These are phyloP conservation scores for Phyllosticta ampelicida DNA, from an alignment of 2,329 filamentous ascomycete species.

Conservation along the genomic window DNA sequence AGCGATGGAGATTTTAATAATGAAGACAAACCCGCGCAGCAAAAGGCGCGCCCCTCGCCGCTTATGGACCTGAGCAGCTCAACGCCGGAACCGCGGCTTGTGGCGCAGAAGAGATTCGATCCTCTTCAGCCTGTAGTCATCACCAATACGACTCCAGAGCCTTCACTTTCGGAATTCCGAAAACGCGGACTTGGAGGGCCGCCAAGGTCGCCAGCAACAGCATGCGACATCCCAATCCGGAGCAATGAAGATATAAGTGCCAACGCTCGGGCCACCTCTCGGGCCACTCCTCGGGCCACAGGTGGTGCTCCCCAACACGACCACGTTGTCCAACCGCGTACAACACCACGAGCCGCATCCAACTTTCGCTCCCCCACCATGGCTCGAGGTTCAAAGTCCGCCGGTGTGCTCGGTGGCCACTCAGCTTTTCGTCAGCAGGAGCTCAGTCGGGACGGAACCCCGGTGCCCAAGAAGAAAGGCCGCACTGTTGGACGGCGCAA, in stretches of 20 bases:
- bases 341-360: slow-evolving; percentile 1
- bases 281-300: background rate
- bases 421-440: slow-evolving; percentile 29
- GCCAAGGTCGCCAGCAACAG: background rate
- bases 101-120: background rate
- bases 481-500: slow-evolving; percentile 42
- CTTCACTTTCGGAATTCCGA: background rate
- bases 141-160: background rate
- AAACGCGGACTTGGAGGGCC: background rate
- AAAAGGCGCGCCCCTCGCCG: background rate
- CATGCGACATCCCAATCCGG: background rate
- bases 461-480: slow-evolving; percentile 33
- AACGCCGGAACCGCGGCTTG: background rate
- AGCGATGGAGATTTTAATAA: slow-evolving; percentile 25
- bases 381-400: slow-evolving; percentile 13
- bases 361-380: background rate
- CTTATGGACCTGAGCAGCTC: background rate
- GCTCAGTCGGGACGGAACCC: slow-evolving; percentile 23
- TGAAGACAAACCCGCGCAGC: slow-evolving; percentile 6
- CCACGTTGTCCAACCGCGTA: background rate
- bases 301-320: background rate
- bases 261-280: background rate
- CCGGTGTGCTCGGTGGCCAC: slow-evolving; percentile 26
- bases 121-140: background rate
- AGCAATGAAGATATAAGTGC: background rate